A percentile compares a stretch with the other conserved stretches of the same genome.
phyloP scores from a whole-genome alignment of 805 yeast species.

The Spathaspora boniae region DNA sequence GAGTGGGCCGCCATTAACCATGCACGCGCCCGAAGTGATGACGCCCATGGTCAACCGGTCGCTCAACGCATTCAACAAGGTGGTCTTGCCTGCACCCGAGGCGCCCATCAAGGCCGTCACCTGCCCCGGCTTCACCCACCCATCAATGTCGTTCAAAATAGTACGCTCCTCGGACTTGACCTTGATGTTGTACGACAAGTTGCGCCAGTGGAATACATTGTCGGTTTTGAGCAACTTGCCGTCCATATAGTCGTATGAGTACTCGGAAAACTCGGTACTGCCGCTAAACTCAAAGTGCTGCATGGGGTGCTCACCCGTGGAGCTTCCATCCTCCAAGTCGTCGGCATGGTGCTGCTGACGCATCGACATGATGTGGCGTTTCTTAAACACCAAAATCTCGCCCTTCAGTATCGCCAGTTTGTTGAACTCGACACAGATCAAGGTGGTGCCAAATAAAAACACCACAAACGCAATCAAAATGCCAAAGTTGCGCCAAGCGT shows the following conservation, averaged over 20 bases:
- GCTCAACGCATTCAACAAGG: conserved; percentile 66
- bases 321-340: conserved; percentile 5
- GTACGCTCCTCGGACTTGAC: conserved; percentile 31
- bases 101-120: conserved; percentile 81
- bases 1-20: conserved; percentile 65
- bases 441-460: conserved; percentile 52
- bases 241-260: conserved; percentile 8
- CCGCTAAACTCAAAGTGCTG: conserved; percentile 8
- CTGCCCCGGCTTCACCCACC: conserved; percentile 80
- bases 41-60: conserved; percentile 74
- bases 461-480: conserved; percentile 54
- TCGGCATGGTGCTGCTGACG: conserved; percentile 26
- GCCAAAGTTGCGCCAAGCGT: conserved; percentile 66
- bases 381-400: conserved; percentile 62
- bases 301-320: conserved; percentile 4
- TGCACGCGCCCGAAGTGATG: conserved; percentile 48
- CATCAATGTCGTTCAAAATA: conserved; percentile 42
- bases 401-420: conserved; percentile 68
- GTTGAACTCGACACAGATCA: conserved; percentile 53
- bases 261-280: conserved; percentile 7
- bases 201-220: conserved; percentile 37
- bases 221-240: conserved; percentile 6
- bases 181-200: conserved; percentile 31
- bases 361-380: conserved; percentile 43
- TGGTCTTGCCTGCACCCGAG: conserved; percentile 84